Conservation (phyloP, 768 basidiomycete genomes). For the Rhodosporidiobolus sp. region DNA sequence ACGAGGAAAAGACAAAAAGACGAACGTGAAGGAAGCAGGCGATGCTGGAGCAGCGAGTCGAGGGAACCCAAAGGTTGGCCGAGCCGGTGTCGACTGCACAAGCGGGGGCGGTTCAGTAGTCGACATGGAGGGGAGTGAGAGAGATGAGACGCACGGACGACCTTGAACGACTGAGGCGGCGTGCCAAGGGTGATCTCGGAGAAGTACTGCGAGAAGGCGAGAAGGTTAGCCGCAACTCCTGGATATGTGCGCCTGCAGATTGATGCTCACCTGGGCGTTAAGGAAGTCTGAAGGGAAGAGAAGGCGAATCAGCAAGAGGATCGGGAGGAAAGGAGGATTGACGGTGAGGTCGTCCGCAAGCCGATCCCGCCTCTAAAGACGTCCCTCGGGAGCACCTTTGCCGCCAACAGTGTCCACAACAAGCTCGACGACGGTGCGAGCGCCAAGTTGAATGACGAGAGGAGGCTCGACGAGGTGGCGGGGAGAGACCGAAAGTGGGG, state of each 20-base stretch:
- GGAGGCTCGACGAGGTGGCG: background rate
- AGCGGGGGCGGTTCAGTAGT: constrained; percentile 62
- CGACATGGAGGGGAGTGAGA: constrained; percentile 7
- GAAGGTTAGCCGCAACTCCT: no score
- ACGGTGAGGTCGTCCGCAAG: background rate
- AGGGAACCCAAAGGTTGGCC: constrained; percentile 42
- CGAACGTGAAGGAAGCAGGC: constrained; percentile 80
- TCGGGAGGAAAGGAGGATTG: background rate
- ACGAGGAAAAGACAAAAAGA: constrained; percentile 44
- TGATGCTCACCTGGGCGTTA: constrained; percentile 63
- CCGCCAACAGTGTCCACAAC: no score
- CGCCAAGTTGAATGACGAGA: background rate
- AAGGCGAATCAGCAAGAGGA: background rate
- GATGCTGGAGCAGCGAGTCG: constrained; percentile 74
- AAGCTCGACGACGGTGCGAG: no score
- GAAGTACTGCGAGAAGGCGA: constrained; percentile 63
- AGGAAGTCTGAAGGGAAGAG: constrained; percentile 68
- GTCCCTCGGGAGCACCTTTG: no score
- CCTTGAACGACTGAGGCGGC: constrained; percentile 70
- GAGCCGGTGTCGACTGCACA: constrained; percentile 81
- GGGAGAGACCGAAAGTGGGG: background rate
- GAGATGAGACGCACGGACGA: constrained; percentile 12
- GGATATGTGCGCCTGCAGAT: background rate
- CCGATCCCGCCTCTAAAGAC: no score
- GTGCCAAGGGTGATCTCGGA: constrained; percentile 77